phyloP scores from a whole-genome alignment of 768 basidiomycete species.

The Suillus weaverae region DNA sequence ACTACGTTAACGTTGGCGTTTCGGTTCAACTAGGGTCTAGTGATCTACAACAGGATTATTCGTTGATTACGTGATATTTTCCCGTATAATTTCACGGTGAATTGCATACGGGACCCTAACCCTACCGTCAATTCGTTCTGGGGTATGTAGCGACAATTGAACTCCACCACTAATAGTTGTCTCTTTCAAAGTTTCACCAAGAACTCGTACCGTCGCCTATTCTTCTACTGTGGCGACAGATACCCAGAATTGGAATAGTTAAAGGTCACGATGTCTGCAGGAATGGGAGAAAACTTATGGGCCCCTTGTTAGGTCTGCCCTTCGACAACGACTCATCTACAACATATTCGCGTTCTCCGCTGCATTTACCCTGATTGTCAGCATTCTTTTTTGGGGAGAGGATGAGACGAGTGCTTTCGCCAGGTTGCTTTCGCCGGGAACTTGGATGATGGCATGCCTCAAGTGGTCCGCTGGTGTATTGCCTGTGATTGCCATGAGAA shows the following conservation, averaged over 20 bases:
- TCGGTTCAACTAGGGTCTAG: no score
- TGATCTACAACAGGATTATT: no score
- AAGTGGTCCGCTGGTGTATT: constrained; percentile 55
- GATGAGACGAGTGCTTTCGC: constrained; percentile 27
- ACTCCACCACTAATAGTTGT: no score
- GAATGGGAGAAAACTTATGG: constrained; percentile 44
- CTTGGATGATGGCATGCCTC: constrained; percentile 40
- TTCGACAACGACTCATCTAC: constrained; percentile 59
- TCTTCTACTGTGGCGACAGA: neutral
- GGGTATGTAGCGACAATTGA: no score
- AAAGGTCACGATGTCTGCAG: constrained; percentile 3
- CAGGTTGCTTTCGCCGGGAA: constrained; percentile 43
- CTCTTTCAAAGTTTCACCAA: neutral
- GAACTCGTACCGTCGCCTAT: neutral
- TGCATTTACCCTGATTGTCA: constrained; percentile 45
- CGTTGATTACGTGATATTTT: no score
- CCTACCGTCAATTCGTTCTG: no score
- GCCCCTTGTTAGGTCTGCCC: constrained; percentile 60
- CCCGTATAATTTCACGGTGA: no score
- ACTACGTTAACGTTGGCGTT: no score
- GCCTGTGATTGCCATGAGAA: constrained; percentile 58
- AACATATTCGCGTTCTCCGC: constrained; percentile 54
- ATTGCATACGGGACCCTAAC: no score
- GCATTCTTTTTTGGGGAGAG: constrained; percentile 31
- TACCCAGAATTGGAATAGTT: neutral